Evolutionary conservation across 2,329 filamentous ascomycete species (phyloP), one percentile per base, ranked within the genome.

Genomic region (Lachnellula suecica): DNA sequence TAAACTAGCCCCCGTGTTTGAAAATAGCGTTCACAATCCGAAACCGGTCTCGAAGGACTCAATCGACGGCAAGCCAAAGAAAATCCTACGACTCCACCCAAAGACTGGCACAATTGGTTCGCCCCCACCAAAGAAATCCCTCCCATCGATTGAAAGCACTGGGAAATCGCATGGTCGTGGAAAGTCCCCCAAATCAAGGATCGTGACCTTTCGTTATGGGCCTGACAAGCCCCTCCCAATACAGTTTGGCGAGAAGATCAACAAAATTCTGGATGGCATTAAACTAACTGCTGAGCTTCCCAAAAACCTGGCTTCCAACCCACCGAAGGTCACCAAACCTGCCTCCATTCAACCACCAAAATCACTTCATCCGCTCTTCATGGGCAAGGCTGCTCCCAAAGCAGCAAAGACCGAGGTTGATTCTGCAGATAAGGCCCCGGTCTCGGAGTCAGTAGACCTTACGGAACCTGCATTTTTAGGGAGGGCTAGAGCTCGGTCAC

Each of bases 321-420:
- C 49, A 31, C 44, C 60, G 57, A 40, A 59, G 69, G 57, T 51
- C 37, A 44, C 58, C 51, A 53, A 61, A 57, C 31, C 66, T 58
- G 51, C 48, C 42, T 55, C 61, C 46, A 60, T 23, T 10, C 46
- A 52, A 6, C 49, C 54, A 40, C 59, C 67, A 6, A 84, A 80
- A 61, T 60, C 73, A 1, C 79, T 81, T 0, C 85, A 91, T 69
- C 87, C 88, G 0, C 89, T 91, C 64, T 91, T 91, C 63, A 65
- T 78, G 15, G 81, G 79, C 5, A 88, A 84, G 59, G 20, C 74
- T 6, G 67, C 69, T 8, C 29, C 57, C 63, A 58, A 56, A 41
- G 10, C 19, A 43, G 9, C 29, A 37, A 34, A 22, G 11, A 17
- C 13, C 6, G 38, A 48, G 13, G n/a, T 38, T 40, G 19, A 47